A percentile compares a stretch with the other conserved stretches of the same genome.
Conservation (phyloP, 1,284 basidiomycete genomes). For the Exobasidium rhododendri region DNA sequence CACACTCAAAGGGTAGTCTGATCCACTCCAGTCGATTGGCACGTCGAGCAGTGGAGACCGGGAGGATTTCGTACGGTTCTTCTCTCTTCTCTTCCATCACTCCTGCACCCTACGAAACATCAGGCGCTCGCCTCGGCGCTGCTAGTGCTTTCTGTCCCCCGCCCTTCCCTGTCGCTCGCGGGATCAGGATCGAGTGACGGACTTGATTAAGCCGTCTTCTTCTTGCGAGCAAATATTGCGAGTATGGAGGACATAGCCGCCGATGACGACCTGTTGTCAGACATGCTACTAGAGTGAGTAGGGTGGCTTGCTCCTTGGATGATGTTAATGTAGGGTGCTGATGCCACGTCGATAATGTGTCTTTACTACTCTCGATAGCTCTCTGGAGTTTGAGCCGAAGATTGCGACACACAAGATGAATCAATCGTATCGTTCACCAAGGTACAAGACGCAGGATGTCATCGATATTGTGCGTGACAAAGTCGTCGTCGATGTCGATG, state of each 20-base stretch:
- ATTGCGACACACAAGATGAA: constrained; percentile 55
- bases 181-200: background rate
- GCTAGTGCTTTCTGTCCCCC: background rate
- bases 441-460: constrained; percentile 45
- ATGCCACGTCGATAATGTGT: too few relatives aligned
- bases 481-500: constrained; percentile 43
- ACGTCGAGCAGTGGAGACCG: too few relatives aligned
- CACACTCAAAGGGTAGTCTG: too few relatives aligned
- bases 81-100: background rate
- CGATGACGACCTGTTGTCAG: constrained; percentile 53
- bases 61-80: too few relatives aligned
- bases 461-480: constrained; percentile 38
- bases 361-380: constrained; percentile 21
- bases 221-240: background rate
- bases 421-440: constrained; percentile 43
- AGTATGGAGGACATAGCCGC: constrained; percentile 51
- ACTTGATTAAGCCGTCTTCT: background rate
- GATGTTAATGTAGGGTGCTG: background rate
- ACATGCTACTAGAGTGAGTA: constrained; percentile 50
- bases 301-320: background rate
- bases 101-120: too few relatives aligned
- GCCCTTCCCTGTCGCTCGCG: background rate
- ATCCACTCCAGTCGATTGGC: too few relatives aligned
- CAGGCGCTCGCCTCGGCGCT: background rate
- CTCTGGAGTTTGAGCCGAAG: constrained; percentile 51